These are phyloP conservation scores for Fusarium sp. DNA, from an alignment of 2,329 filamentous ascomycete species.

Conservation along the genomic window DNA sequence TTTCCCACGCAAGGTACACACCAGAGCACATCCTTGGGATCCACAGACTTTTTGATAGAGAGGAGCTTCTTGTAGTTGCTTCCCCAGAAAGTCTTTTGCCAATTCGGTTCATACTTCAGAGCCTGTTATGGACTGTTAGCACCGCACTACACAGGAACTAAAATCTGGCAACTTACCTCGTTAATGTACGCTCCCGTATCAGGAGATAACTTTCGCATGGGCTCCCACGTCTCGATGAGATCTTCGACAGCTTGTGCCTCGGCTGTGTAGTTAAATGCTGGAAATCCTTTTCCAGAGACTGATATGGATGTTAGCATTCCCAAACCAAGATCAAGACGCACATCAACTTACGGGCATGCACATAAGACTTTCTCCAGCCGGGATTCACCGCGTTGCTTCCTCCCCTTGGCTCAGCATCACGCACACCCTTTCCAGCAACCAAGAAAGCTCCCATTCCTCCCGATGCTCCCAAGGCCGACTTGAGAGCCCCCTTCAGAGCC, in stretches of 20 bases:
- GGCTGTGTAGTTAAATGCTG: conserved; percentile 47
- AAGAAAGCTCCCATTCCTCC: conserved; percentile 49
- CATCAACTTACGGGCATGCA: conserved; percentile 52
- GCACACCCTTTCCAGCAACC: conserved; percentile 56
- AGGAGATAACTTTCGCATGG: conserved; percentile 52
- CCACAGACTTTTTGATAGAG: conserved; percentile 55
- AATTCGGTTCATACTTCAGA: conserved; percentile 49
- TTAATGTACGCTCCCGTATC: conserved; percentile 56
- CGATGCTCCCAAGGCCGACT: conserved; percentile 44
- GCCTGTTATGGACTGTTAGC: conserved; percentile 38
- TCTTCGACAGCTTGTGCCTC: conserved; percentile 38
- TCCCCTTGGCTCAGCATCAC: conserved; percentile 54
- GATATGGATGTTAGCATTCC: neutral
- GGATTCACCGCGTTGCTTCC: conserved; percentile 58
- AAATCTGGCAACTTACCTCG: conserved; percentile 46
- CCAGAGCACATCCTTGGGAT: conserved; percentile 59
- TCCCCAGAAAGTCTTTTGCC: conserved; percentile 54
- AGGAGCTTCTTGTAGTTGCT: conserved; percentile 56
- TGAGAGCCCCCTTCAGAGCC: conserved; percentile 49
- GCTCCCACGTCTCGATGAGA: conserved; percentile 45
- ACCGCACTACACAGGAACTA: accelerated
- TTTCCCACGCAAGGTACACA: conserved; percentile 58
- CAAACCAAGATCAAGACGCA: conserved; percentile 20
- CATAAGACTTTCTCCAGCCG: conserved; percentile 58
- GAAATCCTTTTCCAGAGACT: conserved; percentile 45